These are phyloP conservation scores for Striga asiatica DNA, from an alignment of 257 asterid species.

Conservation along the genomic window DNA sequence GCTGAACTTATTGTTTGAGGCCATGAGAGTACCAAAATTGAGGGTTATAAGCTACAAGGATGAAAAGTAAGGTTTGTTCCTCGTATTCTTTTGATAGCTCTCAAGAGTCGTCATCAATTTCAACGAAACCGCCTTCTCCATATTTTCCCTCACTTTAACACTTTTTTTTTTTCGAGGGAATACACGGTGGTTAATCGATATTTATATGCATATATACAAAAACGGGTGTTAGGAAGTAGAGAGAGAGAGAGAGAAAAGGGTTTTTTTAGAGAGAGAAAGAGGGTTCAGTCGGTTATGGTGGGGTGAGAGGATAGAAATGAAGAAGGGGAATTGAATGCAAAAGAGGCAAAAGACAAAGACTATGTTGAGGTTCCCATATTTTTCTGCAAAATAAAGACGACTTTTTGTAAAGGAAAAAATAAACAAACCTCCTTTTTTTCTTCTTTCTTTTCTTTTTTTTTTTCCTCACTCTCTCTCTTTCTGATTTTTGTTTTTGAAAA, in stretches of 20 bases:
- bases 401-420: constrained; percentile 17
- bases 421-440: not conserved
- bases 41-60: not conserved
- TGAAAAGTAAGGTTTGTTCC: too few relatives aligned
- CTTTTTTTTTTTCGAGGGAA: not conserved
- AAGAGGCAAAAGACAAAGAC: constrained; percentile 34
- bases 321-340: constrained; percentile 36
- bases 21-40: constrained; percentile 34
- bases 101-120: too few relatives aligned
- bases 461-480: too few relatives aligned
- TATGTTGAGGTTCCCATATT: constrained; percentile 31
- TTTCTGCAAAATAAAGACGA: constrained; percentile 32
- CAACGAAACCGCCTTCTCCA: constrained; percentile 8
- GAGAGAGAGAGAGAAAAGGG: constrained; percentile 15
- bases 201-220: constrained; percentile 17
- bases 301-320: constrained; percentile 25
- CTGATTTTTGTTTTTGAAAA: too few relatives aligned
- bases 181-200: constrained; percentile 13
- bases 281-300: constrained; percentile 33
- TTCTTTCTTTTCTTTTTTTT: not conserved
- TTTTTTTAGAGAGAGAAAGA: constrained; percentile 22
- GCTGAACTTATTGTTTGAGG: constrained; percentile 21
- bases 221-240: constrained; percentile 5
- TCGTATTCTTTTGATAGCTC: too few relatives aligned
- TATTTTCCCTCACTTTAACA: not conserved